A percentile compares a stretch with the other conserved stretches of the same genome.
These are phyloP conservation scores for Penicillium lagena DNA, from an alignment of 495 filamentous ascomycete genomes.

Conservation along the genomic window DNA sequence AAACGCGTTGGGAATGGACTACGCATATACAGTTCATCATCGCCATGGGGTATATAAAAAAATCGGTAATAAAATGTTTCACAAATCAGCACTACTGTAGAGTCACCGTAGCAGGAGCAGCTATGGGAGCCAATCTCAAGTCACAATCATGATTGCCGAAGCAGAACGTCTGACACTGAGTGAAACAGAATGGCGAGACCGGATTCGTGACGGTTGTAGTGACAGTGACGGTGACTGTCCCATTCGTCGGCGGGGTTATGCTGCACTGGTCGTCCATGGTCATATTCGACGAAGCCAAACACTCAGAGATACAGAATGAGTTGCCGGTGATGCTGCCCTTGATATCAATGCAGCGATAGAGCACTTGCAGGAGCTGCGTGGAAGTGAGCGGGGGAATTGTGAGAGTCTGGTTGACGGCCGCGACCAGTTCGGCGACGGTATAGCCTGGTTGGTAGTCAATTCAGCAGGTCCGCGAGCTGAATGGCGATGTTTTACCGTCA, in stretches of 20 bases:
- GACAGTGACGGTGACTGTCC: slow-evolving; percentile 1
- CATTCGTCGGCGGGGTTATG: neutral
- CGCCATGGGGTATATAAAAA: no score
- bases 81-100: no score
- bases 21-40: no score
- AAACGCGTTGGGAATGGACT: no score
- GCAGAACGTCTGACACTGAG: no score
- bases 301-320: slow-evolving; percentile 8
- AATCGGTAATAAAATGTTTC: no score
- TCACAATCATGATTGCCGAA: no score
- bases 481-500: slow-evolving; percentile 6
- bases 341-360: slow-evolving; percentile 14
- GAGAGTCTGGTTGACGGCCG: slow-evolving; percentile 10
- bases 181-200: no score
- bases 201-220: neutral
- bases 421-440: slow-evolving; percentile 5
- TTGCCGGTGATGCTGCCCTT: slow-evolving; percentile 11
- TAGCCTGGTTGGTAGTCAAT: slow-evolving; percentile 2
- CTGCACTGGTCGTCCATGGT: slow-evolving; percentile 9
- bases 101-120: no score
- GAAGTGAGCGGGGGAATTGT: slow-evolving; percentile 9
- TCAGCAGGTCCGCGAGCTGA: neutral
- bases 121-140: no score
- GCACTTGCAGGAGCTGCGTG: slow-evolving; percentile 9
- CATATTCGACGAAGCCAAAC: slow-evolving; percentile 1